Base-by-base conservation (phyloP, 2,329 filamentous ascomycete species). In the Phialemonium atrogriseum region DNA sequence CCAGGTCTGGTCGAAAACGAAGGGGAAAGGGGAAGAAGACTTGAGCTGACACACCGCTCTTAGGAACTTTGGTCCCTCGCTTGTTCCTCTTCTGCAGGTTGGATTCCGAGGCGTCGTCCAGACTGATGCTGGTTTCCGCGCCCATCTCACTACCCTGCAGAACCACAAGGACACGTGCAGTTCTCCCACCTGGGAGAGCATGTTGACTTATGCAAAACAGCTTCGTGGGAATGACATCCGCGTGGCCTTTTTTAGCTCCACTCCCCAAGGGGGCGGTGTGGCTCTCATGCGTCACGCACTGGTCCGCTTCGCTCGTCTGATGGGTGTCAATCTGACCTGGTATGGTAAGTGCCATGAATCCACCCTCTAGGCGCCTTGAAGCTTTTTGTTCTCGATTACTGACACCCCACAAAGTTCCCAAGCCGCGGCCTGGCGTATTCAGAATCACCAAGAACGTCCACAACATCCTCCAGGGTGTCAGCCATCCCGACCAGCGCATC, bases 391-490 rank as follows among this genome's bases (percentile, higher is more conserved):
- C 11, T 19, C 5, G 4, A 7, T 19, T 11, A 14, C 4, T 8
- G 20, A n/a, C 16, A 14, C 20, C 11, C 25, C 15, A 5, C 24
- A 12, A 16, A 68, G 84, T 89, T 1, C 84, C 84, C 6, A 86
- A 85, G 52, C 83, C 84, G 14, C 77, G 80, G 30, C 82, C 82
- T 4, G 78, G 81, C 11, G 77, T 89, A 9, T 91, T 91, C 56
- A 70, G 83, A 30, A 80, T 85, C 55, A 91, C 84, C 43, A 91
- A 91, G 60, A 87, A 81, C 43, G 82, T 87, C 45, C 84, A 91
- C 70, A 91, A 91, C 56, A 88, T 89, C 41, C 73, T 91, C 3
- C 84, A 91, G 58, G 84, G 84, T 7, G 84, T 88, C 24, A 76
- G 77, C 24, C 64, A 68, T 16, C 71, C 75, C 0, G 69, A 73